Evolutionary conservation across 1,284 basidiomycete genomes (phyloP), one percentile per base, ranked within the genome.

Genomic region (Fomitopsis schrenkii): DNA sequence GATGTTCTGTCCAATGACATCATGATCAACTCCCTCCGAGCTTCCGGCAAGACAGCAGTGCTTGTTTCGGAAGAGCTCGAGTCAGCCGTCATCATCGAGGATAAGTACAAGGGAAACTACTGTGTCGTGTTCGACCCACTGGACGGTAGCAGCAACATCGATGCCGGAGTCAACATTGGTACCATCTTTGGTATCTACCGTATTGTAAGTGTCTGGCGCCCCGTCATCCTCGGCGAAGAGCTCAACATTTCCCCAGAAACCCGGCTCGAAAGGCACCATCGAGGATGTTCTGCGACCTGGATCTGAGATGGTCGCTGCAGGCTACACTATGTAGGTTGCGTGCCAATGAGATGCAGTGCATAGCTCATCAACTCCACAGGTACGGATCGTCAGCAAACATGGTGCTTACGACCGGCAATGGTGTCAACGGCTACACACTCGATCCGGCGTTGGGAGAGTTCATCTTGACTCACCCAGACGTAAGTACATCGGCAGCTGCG

Each of bases 91-190:
- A 84, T 98, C 73, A 92, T 98, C 74, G 90, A 93, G 66, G 89
- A 87, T 60, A 79, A 76, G 65, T 76, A 87, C 76, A 87, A 80
- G 75, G 95, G 95, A 64, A 90, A 86, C 74, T 96, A 95, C 80
- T 98, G 95, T 70, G 95, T 98, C 69, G 97, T 99, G 9, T 99
- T 99, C 71, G 97, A 99, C 78, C 97, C 97, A 45, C 86, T 99
- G 59, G 97, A 99, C 72, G 97, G 97, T 59, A 94, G 91, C 70
- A 95, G 93, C 79, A 99, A 99, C 81, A 99, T 99, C 77, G 97
- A 99, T 76, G 97, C 97, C 66, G 97, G 97, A 88, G 97, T 99
- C 66, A 99, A 99, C 79, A 97, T 99, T 73, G 97, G 97, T 50
- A 99, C 97, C 62, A 99, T 99, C 81, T 99, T 99, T 75, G 97